Evolutionary conservation across 164 flowering plant genomes (phyloP).

Genomic region (Hamamelis virginiana): DNA sequence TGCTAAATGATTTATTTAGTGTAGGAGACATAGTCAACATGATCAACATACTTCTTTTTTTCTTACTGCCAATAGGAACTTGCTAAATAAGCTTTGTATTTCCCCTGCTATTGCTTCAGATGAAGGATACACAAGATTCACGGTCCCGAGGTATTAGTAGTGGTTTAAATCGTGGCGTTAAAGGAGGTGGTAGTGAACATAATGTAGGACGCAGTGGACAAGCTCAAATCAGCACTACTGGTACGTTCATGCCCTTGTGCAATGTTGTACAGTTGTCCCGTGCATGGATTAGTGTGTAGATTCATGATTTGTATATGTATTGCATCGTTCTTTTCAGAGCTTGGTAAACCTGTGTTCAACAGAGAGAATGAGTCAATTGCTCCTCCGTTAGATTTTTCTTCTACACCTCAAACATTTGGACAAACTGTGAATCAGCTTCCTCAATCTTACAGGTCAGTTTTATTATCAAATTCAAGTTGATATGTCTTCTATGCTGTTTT

Average conservation of each 20-base stretch:
- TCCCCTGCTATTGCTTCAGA: conserved; percentile 7
- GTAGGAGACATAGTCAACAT: too few species aligned
- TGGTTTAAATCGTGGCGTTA: conserved; percentile 5
- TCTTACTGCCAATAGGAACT: too few species aligned
- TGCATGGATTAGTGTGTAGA: background rate
- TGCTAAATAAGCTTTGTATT: too few species aligned
- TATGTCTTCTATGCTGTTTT: background rate
- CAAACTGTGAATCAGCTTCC: conserved; percentile 8
- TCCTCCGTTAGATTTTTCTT: background rate
- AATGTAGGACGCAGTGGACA: background rate
- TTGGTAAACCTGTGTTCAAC: conserved; percentile 10
- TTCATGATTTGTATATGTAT: background rate
- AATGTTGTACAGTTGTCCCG: background rate
- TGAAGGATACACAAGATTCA: conserved; percentile 20
- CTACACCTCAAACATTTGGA: conserved; percentile 8
- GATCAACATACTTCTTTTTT: too few species aligned
- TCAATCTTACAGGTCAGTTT: conserved; percentile 14
- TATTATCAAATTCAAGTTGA: background rate
- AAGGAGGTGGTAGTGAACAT: conserved; percentile 10
- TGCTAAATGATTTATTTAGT: too few species aligned
- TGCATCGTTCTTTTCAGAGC: conserved; percentile 16
- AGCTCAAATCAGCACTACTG: conserved; percentile 6
- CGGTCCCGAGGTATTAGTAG: conserved; percentile 6
- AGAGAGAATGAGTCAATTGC: conserved; percentile 16
- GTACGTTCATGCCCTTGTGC: conserved; percentile 8